Evolutionary conservation across 1,139 yeast species (phyloP).

Genomic region (Meyerozyma sp.): DNA sequence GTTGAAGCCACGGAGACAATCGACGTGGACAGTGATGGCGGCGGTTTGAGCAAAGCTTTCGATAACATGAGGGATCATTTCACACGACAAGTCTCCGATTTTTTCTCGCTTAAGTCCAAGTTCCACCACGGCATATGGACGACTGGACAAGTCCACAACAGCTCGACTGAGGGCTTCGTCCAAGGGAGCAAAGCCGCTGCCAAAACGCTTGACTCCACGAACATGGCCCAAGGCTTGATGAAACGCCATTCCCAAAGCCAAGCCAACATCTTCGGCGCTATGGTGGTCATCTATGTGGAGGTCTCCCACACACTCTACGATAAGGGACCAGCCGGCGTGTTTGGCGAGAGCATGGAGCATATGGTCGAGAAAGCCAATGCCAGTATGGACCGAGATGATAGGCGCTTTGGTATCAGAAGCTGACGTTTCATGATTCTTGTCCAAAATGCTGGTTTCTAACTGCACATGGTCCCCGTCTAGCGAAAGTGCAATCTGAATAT

Average conservation of each 20-base stretch:
- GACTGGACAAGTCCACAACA: conserved; percentile 86
- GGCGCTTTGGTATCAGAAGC: conserved; percentile 48
- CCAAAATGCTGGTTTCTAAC: conserved; percentile 51
- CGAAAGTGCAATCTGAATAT: conserved; percentile 78
- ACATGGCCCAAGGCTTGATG: conserved; percentile 86
- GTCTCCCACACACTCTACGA: conserved; percentile 89
- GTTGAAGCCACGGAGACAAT: conserved; percentile 85
- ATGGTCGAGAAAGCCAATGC: conserved; percentile 93
- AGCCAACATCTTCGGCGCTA: conserved; percentile 92
- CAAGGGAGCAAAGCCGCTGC: conserved; percentile 90
- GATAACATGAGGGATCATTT: conserved; percentile 94
- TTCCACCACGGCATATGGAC: conserved; percentile 89
- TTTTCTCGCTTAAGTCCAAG: conserved; percentile 87
- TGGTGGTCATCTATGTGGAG: conserved; percentile 96
- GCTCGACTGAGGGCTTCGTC: conserved; percentile 95
- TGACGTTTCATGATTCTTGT: conserved; percentile 7
- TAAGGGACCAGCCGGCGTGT: conserved; percentile 93
- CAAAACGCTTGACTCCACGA: conserved; percentile 88
- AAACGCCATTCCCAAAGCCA: conserved; percentile 86
- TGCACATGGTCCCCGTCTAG: conserved; percentile 78
- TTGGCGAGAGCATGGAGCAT: conserved; percentile 97
- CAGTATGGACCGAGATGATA: conserved; percentile 76
- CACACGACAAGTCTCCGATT: conserved; percentile 87
- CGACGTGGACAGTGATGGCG: conserved; percentile 86
- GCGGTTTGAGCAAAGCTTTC: conserved; percentile 95